Evolutionary conservation across 306 rosid genomes (phyloP).

Genomic region (Cotoneaster glaucophyllus): DNA sequence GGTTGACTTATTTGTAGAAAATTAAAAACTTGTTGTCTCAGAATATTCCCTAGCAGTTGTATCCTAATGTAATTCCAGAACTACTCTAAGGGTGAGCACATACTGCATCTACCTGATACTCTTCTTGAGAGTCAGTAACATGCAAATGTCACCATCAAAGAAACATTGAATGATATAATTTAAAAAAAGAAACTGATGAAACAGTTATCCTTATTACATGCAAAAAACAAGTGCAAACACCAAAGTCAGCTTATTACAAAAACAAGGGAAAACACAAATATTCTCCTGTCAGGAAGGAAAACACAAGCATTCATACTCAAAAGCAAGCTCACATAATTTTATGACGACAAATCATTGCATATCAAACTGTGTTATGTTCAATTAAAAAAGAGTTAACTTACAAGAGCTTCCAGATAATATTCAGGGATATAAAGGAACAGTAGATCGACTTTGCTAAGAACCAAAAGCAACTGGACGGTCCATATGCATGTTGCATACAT

Average conservation of each 20-base stretch:
- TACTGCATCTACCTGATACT: background rate
- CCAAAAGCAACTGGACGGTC: conserved; percentile 90
- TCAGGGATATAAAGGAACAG: conserved; percentile 81
- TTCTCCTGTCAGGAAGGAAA: background rate
- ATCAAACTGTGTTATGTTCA: background rate
- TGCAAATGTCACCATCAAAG: background rate
- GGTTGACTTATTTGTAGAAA: background rate
- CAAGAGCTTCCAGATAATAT: conserved; percentile 86
- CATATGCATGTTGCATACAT: conserved; percentile 98
- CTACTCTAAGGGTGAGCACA: background rate
- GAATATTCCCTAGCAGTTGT: background rate
- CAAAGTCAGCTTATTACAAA: background rate
- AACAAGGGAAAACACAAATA: background rate
- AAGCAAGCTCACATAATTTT: background rate
- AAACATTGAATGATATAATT: background rate
- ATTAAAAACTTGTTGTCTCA: background rate
- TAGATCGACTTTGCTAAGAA: conserved; percentile 75
- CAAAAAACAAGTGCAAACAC: background rate
- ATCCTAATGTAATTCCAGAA: background rate
- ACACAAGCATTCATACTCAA: background rate
- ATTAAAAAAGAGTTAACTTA: conserved; percentile 27
- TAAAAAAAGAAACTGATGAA: background rate
- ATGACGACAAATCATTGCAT: background rate
- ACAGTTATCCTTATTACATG: conserved; percentile 5
- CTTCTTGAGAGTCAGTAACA: background rate